Percentiles rank a stretch among this genome's conserved stretches.
Evolutionary conservation across 2,329 filamentous ascomycete species (phyloP).

Genomic region (Dactylonectria estremocensis): DNA sequence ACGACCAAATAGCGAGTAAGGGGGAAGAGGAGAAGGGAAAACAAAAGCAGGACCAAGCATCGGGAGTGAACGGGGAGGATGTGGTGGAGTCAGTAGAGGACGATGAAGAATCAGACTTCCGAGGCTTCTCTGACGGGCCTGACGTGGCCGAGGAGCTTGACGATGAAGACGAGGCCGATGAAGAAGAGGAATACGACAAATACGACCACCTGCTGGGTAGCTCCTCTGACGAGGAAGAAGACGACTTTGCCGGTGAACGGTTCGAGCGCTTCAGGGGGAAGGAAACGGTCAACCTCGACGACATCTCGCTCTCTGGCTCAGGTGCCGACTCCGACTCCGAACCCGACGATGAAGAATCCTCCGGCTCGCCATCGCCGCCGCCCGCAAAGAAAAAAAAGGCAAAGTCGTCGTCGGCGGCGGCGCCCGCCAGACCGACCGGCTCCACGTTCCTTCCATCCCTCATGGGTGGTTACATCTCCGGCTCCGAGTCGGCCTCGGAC

Average conservation of each 20-base stretch:
- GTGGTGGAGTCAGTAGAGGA: constrained; percentile 41
- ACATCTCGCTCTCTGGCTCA: constrained; percentile 58
- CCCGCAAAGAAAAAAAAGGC: constrained; percentile 55
- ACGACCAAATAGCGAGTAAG: constrained; percentile 34
- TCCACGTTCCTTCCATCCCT: constrained; percentile 82
- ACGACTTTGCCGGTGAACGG: constrained; percentile 55
- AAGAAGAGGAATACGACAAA: constrained; percentile 56
- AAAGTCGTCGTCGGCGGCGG: constrained; percentile 35
- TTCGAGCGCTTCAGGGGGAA: constrained; percentile 51
- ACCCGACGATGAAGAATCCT: constrained; percentile 43
- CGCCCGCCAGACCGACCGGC: constrained; percentile 43
- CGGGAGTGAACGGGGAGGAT: constrained; percentile 35
- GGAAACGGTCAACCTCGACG: constrained; percentile 57
- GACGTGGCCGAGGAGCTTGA: constrained; percentile 38
- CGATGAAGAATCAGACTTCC: constrained; percentile 53
- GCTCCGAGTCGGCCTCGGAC: constrained; percentile 79
- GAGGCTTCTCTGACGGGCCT: constrained; percentile 53
- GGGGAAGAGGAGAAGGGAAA: constrained; percentile 30
- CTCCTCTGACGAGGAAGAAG: constrained; percentile 58
- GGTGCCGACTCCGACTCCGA: constrained; percentile 48
- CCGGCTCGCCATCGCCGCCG: constrained; percentile 51
- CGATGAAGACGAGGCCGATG: constrained; percentile 48
- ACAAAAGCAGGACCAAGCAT: constrained; percentile 33
- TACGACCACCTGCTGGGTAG: constrained; percentile 63
- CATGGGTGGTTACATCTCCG: constrained; percentile 85